These are phyloP conservation scores for Plasmodium relictum DNA, from an alignment of 169 alveolate genomes.

Conservation along the genomic window DNA sequence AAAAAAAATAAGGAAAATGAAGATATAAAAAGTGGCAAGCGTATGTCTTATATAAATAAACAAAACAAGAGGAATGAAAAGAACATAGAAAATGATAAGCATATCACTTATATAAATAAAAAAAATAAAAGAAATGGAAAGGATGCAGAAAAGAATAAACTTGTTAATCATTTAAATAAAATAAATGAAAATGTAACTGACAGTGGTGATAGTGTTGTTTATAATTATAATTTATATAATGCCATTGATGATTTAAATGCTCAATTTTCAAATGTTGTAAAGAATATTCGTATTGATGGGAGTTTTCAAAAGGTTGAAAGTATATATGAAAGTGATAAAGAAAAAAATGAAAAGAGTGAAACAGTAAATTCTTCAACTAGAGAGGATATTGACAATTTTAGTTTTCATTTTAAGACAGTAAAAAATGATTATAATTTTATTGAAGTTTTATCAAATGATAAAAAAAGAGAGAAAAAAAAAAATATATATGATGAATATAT, in stretches of 20 bases:
- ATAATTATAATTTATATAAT: constrained; percentile 45
- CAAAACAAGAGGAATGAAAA: background rate
- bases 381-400: background rate
- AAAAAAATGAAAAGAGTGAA: background rate
- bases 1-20: too few species aligned
- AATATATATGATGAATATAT: constrained; percentile 65
- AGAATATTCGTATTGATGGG: constrained; percentile 28
- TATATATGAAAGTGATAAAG: background rate
- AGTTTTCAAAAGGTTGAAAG: background rate
- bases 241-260: constrained; percentile 47
- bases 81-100: too few species aligned
- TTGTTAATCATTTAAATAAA: background rate
- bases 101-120: too few species aligned
- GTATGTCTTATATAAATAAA: too few species aligned
- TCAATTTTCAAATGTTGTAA: constrained; percentile 62
- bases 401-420: background rate
- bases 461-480: background rate
- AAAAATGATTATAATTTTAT: constrained; percentile 62
- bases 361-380: background rate
- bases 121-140: background rate
- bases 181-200: constrained; percentile 11
- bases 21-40: too few species aligned
- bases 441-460: constrained; percentile 22
- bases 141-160: background rate
- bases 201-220: constrained; percentile 68